Percentiles rank a stretch among this genome's conserved stretches.
phyloP scores from a whole-genome alignment of 257 asterid species.

The Echium plantagineum region DNA sequence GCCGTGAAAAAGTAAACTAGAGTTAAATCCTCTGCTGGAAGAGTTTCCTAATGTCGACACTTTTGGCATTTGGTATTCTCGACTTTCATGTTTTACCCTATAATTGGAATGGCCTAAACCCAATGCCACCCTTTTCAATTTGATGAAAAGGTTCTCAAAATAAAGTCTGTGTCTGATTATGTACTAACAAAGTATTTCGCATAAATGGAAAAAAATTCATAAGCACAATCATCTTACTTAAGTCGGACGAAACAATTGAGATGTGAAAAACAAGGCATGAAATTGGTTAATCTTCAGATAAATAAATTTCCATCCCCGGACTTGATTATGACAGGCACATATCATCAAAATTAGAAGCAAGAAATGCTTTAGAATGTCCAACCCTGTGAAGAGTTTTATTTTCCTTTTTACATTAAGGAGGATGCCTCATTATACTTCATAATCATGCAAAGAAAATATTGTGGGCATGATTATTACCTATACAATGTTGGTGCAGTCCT shows the following conservation, averaged over 20 bases:
- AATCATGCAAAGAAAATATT: slow-evolving; percentile 1
- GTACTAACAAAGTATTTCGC: too few species aligned
- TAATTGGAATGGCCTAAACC: neutral
- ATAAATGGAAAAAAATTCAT: neutral
- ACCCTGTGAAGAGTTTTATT: neutral
- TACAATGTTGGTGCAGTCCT: slow-evolving; percentile 67
- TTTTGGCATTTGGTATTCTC: too few species aligned
- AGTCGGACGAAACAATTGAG: neutral
- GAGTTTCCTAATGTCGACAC: too few species aligned
- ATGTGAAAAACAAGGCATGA: neutral
- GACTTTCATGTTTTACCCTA: neutral
- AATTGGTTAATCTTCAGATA: neutral
- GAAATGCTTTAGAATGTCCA: neutral
- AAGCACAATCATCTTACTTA: neutral
- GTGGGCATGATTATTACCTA: slow-evolving; percentile 32
- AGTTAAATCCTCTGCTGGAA: too few species aligned
- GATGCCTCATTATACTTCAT: slow-evolving; percentile 1
- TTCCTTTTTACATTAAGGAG: neutral
- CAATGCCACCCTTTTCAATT: neutral
- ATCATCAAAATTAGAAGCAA: neutral
- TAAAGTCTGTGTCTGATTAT: too few species aligned
- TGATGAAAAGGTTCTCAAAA: neutral
- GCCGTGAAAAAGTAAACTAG: too few species aligned
- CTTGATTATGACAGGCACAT: neutral
- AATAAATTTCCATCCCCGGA: neutral